A percentile compares a stretch with the other conserved stretches of the same genome.
Conservation (phyloP, 441 rosid genomes). For the Adansonia grandidieri region DNA sequence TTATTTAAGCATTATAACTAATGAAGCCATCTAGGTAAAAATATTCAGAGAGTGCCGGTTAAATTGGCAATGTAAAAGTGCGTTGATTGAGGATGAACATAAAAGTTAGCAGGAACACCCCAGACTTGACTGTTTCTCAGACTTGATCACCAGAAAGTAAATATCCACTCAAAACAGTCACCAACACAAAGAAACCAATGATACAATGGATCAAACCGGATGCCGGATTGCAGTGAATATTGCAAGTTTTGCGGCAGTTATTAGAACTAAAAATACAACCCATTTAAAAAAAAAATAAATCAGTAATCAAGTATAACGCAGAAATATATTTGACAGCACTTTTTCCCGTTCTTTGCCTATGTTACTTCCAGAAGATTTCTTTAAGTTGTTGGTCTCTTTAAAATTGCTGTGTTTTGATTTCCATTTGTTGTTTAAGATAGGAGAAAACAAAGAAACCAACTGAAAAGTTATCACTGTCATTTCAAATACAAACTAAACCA, state of each 20-base stretch:
- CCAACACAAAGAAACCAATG: constrained; percentile 14
- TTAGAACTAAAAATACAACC: background rate
- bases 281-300: background rate
- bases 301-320: background rate
- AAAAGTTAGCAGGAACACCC: background rate
- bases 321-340: background rate
- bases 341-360: background rate
- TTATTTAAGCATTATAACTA: constrained; percentile 8
- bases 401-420: constrained; percentile 1
- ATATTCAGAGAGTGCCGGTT: background rate
- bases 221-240: constrained; percentile 3
- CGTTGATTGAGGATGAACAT: background rate
- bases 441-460: background rate
- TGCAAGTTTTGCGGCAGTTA: background rate
- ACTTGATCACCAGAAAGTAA: constrained; percentile 11
- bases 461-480: background rate
- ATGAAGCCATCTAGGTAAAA: constrained; percentile 7
- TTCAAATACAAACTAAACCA: constrained; percentile 26
- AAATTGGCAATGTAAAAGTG: constrained; percentile 15
- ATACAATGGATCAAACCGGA: constrained; percentile 13
- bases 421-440: constrained; percentile 4
- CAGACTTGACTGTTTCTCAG: constrained; percentile 11
- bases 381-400: background rate
- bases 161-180: constrained; percentile 21
- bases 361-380: constrained; percentile 20